Percentiles rank a stretch among this genome's conserved stretches.
Evolutionary conservation across 345 rosid genomes (phyloP).

Genomic region (Kandelia obovata): DNA sequence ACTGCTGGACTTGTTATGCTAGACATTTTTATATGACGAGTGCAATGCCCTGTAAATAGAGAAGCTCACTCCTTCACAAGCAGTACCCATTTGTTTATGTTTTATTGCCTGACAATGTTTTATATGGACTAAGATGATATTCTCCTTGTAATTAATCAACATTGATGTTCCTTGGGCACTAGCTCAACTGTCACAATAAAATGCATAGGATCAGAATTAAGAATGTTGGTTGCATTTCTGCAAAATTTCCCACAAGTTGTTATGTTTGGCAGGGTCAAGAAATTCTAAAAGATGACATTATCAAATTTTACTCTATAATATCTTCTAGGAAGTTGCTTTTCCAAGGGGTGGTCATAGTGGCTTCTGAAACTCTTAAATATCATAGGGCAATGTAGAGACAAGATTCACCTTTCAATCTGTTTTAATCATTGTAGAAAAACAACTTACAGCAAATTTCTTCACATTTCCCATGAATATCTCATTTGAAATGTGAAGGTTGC

Average conservation of each 20-base stretch:
- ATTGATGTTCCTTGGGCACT: not conserved
- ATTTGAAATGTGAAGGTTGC: not conserved
- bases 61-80: not conserved
- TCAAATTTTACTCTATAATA: not conserved
- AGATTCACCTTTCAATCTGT: not conserved
- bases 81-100: not conserved
- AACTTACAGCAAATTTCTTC: not conserved
- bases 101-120: not conserved
- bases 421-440: not conserved
- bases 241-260: not conserved
- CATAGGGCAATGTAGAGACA: not conserved
- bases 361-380: not conserved
- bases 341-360: not conserved
- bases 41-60: not conserved
- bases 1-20: not conserved
- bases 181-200: not conserved
- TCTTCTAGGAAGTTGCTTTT: not conserved
- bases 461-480: not conserved
- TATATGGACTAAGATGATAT: not conserved
- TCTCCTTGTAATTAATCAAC: not conserved
- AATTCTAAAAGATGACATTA: not conserved
- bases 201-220: not conserved
- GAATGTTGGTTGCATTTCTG: not conserved
- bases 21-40: not conserved
- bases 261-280: not conserved